Base-by-base conservation (phyloP, 768 basidiomycete species). In the Cystobasidiopsis lactophilus region DNA sequence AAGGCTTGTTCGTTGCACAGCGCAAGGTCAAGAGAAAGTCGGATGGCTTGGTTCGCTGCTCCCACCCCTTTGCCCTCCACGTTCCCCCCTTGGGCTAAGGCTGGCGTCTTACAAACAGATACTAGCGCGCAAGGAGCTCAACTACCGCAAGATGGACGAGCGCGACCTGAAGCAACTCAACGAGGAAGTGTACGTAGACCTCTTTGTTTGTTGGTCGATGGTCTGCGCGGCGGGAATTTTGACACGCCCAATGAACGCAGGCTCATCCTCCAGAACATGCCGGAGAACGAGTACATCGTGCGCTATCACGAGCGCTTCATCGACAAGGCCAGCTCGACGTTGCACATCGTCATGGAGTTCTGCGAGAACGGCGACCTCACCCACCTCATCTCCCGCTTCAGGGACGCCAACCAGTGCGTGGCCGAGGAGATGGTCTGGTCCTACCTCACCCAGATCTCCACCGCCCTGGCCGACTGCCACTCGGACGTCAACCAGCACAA, bases 311-410 rank as follows among this genome's bases (percentile, higher is more conserved):
- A 93, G 72, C 75, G 86, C 56, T 69, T 70, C 63, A 84, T 95
- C 53, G 93, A 98, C 70, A 73, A 82, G 57, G 83, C 88, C 48
- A 74, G 76, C 37, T 85, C 85, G 21, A 82, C 88, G 52, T 76
- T 96, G 40, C 96, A 95, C 66, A 95, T 98, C 57, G 73, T 96
- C 59, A 98, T 96, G 93, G 93, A 98, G 70, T 96, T 85, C 66
- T 98, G 93, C 63, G 88, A 85, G 3, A 89, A 88, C 21, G 93
- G 93, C 13, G 93, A 98, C 69, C 74, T 98, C 51, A 84, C 84
- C 1, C 70, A 75, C 33, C 68, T 93, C 62, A 93, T 96, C 66
- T 83, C 85, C 62, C 62, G 66, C 40, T 60, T 58, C 49, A 27
- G 66, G 57, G 43, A 62, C 62, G 57, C 59, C 57, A 39, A 58